A percentile compares a stretch with the other conserved stretches of the same genome.
Evolutionary conservation across 257 asterid genomes (phyloP).

Genomic region (Penstemon eatonii): DNA sequence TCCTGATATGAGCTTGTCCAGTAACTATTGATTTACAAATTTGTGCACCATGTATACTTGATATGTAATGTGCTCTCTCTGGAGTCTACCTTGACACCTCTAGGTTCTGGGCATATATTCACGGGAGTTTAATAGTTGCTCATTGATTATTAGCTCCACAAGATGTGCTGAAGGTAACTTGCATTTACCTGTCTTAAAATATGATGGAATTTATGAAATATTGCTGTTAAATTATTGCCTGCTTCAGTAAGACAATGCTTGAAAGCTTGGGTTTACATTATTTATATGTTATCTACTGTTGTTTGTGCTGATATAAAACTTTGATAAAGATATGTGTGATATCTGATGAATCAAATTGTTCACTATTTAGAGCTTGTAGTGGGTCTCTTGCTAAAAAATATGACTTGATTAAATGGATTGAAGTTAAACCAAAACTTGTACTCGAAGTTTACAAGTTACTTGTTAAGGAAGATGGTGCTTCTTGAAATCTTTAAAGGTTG

Average conservation of each 20-base stretch:
- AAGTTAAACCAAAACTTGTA: not conserved
- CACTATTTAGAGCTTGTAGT: not conserved
- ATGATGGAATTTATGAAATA: not conserved
- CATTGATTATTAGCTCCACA: not conserved
- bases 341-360: not conserved
- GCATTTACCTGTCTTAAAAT: not conserved
- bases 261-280: too few species aligned
- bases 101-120: not conserved
- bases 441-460: too few species aligned
- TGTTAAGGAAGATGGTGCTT: too few species aligned
- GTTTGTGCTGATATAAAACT: too few species aligned
- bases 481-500: not conserved
- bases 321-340: too few species aligned
- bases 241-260: not conserved
- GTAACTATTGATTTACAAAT: not conserved
- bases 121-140: not conserved
- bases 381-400: not conserved
- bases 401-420: not conserved
- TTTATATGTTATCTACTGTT: too few species aligned
- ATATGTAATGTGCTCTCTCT: not conserved
- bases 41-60: not conserved
- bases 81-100: not conserved
- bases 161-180: not conserved
- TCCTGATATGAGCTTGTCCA: not conserved
- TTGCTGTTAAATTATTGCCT: not conserved